Evolutionary conservation across 768 basidiomycete species (phyloP), one percentile per base, ranked within the genome.

Genomic region (Lepiota brunneoincarnata): DNA sequence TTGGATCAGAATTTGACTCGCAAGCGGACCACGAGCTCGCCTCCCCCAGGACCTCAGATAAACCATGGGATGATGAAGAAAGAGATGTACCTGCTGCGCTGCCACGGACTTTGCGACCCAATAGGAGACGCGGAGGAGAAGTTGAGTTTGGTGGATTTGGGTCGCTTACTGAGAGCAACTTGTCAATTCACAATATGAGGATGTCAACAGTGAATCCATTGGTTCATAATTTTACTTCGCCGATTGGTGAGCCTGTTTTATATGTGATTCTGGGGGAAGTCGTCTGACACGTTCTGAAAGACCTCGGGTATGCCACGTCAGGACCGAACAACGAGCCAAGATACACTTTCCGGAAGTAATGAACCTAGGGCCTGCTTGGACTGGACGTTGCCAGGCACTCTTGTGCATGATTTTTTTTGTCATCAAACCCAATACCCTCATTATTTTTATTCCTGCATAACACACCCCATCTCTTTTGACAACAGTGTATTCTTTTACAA

Each of bases 151-250:
- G 70, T 39, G 71, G 69, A 1, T 59, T 73, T 20, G 66, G 63
- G 15, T 58, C 58, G 2, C 58, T 77, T 52, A 76, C 74, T 35
- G 76, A 81, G 61, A 64, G 62, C 38, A 78, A 78, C 61, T 56
- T 81, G 24, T 71, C 74, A 7, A 68, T 70, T 53, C 80, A 75
- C 49, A 76, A 75, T 58, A 47, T 69, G 52, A 61, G 67, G 23
- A 49, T 58, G 23, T 67, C 68, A 23, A 72, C 67, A 51, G 54
- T 76, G 50, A 78, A 83, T 57, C 79, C 76, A 38, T 67, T 86
- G 68, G 75, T 88, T 45, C 74, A 82, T 58, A 79, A 81, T 58
- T 89, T 82, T 70, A 85, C 77, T 40, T 87, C 85, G 20, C 87
- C 87, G 1, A 84, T 89, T 49, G 82, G 87, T 89, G 56, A 17